Percentiles rank a stretch among this genome's conserved stretches.
Conservation (phyloP, 176 grass and related monocot species). For the Oryza officinalis region DNA sequence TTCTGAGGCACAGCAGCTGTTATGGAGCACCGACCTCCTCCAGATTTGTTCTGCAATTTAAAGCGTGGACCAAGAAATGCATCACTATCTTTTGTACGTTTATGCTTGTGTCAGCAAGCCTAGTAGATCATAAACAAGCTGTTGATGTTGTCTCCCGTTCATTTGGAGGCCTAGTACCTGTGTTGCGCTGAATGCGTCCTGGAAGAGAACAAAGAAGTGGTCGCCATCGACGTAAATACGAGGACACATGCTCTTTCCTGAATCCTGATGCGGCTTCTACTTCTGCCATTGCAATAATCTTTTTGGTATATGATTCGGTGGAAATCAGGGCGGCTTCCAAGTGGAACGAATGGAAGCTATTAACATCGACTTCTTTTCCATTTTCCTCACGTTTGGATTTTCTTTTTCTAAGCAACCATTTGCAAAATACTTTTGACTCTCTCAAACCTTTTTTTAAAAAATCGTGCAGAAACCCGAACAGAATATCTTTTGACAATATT, state of each 20-base stretch:
- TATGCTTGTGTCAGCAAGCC: background rate
- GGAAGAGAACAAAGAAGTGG: background rate
- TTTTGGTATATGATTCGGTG: background rate
- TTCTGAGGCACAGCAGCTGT: background rate
- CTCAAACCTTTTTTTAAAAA: background rate
- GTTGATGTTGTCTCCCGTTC: background rate
- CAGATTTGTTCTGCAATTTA: background rate
- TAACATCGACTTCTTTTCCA: background rate
- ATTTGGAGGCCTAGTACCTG: background rate
- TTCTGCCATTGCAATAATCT: background rate
- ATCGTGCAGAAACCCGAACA: background rate
- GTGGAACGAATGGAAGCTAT: background rate
- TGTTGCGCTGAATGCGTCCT: background rate
- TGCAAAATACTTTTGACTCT: background rate
- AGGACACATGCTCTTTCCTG: background rate
- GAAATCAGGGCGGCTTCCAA: conserved; percentile 14
- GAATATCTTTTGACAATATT: background rate
- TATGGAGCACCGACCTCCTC: background rate
- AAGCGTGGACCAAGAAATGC: background rate
- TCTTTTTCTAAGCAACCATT: background rate
- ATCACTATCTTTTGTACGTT: background rate
- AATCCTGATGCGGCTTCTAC: background rate
- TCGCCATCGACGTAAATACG: background rate
- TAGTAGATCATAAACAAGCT: background rate
- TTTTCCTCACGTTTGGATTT: background rate